Evolutionary conservation across 306 rosid genomes (phyloP).

Genomic region (Medicago lupulina): DNA sequence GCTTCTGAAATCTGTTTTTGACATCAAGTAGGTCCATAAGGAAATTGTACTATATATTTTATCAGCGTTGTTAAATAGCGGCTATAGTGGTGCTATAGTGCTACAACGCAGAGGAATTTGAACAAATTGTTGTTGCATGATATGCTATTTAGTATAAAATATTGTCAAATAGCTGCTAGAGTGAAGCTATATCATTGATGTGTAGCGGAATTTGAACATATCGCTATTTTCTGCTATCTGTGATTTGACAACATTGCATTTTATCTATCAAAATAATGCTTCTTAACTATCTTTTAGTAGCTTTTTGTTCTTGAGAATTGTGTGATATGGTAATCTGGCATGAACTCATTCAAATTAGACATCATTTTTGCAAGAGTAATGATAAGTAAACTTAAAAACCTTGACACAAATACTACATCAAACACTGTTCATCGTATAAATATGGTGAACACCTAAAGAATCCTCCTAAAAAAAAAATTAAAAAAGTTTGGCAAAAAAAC

Average conservation of each 20-base stretch:
- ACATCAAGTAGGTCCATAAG: not conserved
- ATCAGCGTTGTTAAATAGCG: not conserved
- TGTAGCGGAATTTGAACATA: not conserved
- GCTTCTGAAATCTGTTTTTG: constrained; percentile 11
- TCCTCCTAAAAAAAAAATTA: too few species aligned
- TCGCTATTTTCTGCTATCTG: not conserved
- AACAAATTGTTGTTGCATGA: not conserved
- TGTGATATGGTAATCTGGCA: not conserved
- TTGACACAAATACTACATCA: too few species aligned
- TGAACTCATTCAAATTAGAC: not conserved
- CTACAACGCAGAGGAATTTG: not conserved
- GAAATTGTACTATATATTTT: not conserved
- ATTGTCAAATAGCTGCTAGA: not conserved
- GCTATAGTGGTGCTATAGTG: not conserved
- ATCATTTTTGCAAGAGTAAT: not conserved
- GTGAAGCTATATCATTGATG: not conserved
- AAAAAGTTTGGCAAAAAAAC: too few species aligned
- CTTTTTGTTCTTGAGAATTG: not conserved
- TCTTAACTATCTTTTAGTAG: not conserved
- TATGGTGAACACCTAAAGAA: too few species aligned
- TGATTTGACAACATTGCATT: not conserved
- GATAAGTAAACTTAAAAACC: too few species aligned
- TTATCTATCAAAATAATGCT: not conserved
- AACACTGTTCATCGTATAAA: too few species aligned
- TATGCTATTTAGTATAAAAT: not conserved